Evolutionary conservation across 2,329 filamentous ascomycete species (phyloP).

Genomic region (Penicillium sp.): DNA sequence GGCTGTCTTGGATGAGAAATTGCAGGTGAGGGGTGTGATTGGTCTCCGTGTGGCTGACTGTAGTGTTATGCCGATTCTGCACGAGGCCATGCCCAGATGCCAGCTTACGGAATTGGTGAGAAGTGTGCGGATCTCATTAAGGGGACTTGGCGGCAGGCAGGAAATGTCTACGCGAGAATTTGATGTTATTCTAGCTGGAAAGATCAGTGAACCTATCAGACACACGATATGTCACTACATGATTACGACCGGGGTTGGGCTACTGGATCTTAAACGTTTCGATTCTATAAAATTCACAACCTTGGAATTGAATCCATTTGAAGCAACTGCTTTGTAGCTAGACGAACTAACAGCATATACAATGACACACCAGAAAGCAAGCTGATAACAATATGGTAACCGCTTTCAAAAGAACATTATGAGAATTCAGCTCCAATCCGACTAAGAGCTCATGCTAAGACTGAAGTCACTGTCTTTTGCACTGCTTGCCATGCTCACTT

Average conservation of each 20-base stretch:
- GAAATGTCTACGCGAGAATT: constrained; percentile 18
- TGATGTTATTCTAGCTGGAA: background rate
- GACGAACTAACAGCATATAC: background rate
- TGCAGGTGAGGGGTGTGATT: constrained; percentile 54
- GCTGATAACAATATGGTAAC: background rate
- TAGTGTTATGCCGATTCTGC: constrained; percentile 53
- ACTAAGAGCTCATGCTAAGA: background rate
- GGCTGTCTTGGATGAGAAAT: constrained; percentile 55
- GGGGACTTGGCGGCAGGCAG: constrained; percentile 29
- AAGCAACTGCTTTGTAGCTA: background rate
- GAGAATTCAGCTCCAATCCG: background rate
- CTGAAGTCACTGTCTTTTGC: background rate
- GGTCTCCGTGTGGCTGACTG: constrained; percentile 56
- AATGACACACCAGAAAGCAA: background rate
- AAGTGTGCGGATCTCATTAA: constrained; percentile 55
- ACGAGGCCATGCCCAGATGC: constrained; percentile 58
- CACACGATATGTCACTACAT: background rate
- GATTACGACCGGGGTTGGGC: background rate
- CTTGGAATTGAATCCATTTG: background rate
- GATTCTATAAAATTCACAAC: background rate
- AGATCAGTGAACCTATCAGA: background rate
- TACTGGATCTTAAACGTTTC: background rate
- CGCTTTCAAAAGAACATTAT: background rate
- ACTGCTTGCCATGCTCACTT: background rate
- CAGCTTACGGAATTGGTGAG: constrained; percentile 59